These are phyloP conservation scores for Mycena leptocephala DNA, from an alignment of 768 basidiomycete genomes.

Conservation along the genomic window DNA sequence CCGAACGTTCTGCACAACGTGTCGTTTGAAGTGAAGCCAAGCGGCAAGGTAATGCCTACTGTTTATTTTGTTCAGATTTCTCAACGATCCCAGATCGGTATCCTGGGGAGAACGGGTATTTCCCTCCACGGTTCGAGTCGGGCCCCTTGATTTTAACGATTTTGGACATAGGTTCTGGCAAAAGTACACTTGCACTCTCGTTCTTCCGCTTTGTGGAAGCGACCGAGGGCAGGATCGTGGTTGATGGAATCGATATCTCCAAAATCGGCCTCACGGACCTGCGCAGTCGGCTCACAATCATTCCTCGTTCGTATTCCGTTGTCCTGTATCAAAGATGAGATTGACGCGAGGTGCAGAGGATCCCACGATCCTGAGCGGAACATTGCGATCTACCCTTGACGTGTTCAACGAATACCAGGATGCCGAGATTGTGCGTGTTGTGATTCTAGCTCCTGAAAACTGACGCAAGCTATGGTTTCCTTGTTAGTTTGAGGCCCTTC, in stretches of 20 bases:
- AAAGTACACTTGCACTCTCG: conserved; percentile 88
- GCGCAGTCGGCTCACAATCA: conserved; percentile 79
- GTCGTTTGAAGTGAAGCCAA: conserved; percentile 80
- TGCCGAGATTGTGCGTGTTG: conserved; percentile 75
- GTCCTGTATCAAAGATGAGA: too few relatives aligned
- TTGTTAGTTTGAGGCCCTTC: conserved; percentile 82
- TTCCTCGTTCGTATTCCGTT: conserved; percentile 68
- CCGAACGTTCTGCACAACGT: conserved; percentile 89
- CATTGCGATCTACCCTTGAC: conserved; percentile 84
- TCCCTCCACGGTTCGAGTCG: too few relatives aligned
- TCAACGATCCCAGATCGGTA: conserved; percentile 66
- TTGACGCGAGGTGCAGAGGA: conserved; percentile 75
- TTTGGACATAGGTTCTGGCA: conserved; percentile 69
- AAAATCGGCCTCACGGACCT: conserved; percentile 79
- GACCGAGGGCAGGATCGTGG: conserved; percentile 70
- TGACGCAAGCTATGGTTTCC: not conserved
- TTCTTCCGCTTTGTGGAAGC: conserved; percentile 91
- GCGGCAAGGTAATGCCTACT: conserved; percentile 92
- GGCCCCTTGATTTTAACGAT: too few relatives aligned
- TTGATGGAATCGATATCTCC: conserved; percentile 79
- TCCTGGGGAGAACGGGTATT: conserved; percentile 63
- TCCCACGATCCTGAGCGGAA: conserved; percentile 90
- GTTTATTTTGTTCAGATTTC: conserved; percentile 6
- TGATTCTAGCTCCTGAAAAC: too few relatives aligned
- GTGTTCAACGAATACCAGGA: conserved; percentile 92